A percentile compares a stretch with the other conserved stretches of the same genome.
Conservation (phyloP, 1,139 yeast species). For the Sugiyamaella xylanicola region DNA sequence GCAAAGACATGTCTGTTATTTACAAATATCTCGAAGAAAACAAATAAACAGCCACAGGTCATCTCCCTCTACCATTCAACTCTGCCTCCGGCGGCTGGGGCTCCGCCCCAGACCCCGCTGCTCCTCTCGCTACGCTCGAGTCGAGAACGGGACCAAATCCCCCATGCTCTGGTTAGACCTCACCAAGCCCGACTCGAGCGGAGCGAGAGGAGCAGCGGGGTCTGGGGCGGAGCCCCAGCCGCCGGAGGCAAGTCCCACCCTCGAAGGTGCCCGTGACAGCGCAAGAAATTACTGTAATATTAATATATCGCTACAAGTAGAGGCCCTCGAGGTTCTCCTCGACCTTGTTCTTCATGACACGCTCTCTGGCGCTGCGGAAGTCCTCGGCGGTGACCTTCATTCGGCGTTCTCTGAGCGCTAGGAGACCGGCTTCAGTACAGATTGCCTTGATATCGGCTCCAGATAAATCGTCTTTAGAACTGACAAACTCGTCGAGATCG, state of each 20-base stretch:
- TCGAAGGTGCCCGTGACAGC: neutral
- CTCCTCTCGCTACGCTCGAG: neutral
- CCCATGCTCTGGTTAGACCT: no score
- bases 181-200: no score
- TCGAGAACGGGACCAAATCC: no score
- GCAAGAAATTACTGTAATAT: neutral
- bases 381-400: conserved; percentile 98
- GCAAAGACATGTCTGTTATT: conserved; percentile 42
- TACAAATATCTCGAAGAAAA: conserved; percentile 37
- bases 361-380: conserved; percentile 91
- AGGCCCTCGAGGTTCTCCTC: conserved; percentile 97
- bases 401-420: conserved; percentile 95
- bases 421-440: conserved; percentile 95
- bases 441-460: conserved; percentile 99
- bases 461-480: conserved; percentile 89
- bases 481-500: conserved; percentile 84
- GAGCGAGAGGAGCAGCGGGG: conserved; percentile 8
- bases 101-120: neutral
- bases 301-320: conserved; percentile 56
- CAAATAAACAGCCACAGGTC: no score
- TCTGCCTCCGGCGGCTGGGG: neutral
- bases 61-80: no score
- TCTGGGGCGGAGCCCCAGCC: conserved; percentile 6
- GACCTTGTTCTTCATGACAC: conserved; percentile 95
- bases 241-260: conserved; percentile 4